A percentile compares a stretch with the other conserved stretches of the same genome.
These are phyloP conservation scores for Platismatia glauca DNA, from an alignment of 495 filamentous ascomycete genomes.

Conservation along the genomic window DNA sequence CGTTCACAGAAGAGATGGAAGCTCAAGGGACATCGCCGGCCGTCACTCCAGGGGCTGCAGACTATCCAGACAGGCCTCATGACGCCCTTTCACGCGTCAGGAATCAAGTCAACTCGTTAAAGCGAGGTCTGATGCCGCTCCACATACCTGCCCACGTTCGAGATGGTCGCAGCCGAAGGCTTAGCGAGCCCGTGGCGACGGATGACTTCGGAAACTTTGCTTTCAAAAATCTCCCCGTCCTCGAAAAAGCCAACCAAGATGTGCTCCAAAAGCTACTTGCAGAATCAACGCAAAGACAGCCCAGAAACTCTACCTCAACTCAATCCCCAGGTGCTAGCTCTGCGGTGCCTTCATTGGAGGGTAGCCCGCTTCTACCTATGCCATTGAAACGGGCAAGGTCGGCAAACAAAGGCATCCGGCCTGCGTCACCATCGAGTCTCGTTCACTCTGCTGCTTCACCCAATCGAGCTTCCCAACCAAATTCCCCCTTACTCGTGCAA, in stretches of 20 bases:
- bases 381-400: constrained; percentile 80
- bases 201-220: constrained; percentile 96
- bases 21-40: constrained; percentile 68
- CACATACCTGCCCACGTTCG: constrained; percentile 95
- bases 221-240: constrained; percentile 93
- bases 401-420: constrained; percentile 65
- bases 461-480: constrained; percentile 80
- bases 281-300: constrained; percentile 66
- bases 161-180: constrained; percentile 64
- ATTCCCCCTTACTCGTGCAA: constrained; percentile 84
- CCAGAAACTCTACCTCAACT: constrained; percentile 33
- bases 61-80: constrained; percentile 80
- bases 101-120: constrained; percentile 65
- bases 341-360: constrained; percentile 61
- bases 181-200: constrained; percentile 78
- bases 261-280: constrained; percentile 91
- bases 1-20: constrained; percentile 87
- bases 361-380: constrained; percentile 71
- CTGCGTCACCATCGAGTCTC: constrained; percentile 72
- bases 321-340: constrained; percentile 38
- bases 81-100: constrained; percentile 88
- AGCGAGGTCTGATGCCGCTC: constrained; percentile 85
- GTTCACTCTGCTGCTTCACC: constrained; percentile 79
- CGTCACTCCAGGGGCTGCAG: constrained; percentile 44
- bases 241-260: constrained; percentile 98